Conservation (phyloP, 23 red algal species). For the Gracilaria gracilis region DNA sequence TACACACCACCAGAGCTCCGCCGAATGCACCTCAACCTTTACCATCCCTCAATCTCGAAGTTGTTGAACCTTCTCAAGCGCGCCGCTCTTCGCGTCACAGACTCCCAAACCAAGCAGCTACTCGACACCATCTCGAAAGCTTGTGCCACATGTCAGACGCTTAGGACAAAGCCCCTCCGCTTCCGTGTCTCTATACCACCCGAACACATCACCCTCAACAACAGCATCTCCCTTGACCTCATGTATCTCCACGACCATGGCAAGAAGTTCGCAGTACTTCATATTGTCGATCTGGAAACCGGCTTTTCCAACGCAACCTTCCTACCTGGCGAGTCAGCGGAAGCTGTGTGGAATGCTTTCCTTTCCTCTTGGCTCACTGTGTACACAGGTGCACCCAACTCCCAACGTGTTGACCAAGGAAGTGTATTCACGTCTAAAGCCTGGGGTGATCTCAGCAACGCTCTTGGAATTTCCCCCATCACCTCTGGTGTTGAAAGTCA, state of each 20-base stretch:
- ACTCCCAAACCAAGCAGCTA: too few relatives aligned
- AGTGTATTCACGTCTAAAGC: slow-evolving; percentile 4
- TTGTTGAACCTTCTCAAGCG: neutral
- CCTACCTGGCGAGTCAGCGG: slow-evolving; percentile 5
- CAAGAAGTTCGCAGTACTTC: neutral
- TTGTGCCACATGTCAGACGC: neutral
- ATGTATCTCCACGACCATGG: neutral
- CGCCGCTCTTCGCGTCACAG: too few relatives aligned
- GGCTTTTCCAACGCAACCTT: slow-evolving; percentile 14
- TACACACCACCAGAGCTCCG: too few relatives aligned
- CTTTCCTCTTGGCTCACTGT: slow-evolving; percentile 27
- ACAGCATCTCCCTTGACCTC: neutral
- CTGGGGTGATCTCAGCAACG: neutral
- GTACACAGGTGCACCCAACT: slow-evolving; percentile 27
- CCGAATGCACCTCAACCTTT: too few relatives aligned
- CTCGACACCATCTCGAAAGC: too few relatives aligned
- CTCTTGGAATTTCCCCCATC: neutral
- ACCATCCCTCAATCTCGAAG: too few relatives aligned
- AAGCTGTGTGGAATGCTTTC: slow-evolving; percentile 36
- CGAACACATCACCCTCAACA: neutral
- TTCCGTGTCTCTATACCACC: neutral
- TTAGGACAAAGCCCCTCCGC: neutral
- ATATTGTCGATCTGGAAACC: slow-evolving; percentile 31
- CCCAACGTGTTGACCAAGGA: neutral
- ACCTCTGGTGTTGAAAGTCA: neutral